Conservation (phyloP, 805 yeast genomes). For the Lipomyces starkeyi region DNA sequence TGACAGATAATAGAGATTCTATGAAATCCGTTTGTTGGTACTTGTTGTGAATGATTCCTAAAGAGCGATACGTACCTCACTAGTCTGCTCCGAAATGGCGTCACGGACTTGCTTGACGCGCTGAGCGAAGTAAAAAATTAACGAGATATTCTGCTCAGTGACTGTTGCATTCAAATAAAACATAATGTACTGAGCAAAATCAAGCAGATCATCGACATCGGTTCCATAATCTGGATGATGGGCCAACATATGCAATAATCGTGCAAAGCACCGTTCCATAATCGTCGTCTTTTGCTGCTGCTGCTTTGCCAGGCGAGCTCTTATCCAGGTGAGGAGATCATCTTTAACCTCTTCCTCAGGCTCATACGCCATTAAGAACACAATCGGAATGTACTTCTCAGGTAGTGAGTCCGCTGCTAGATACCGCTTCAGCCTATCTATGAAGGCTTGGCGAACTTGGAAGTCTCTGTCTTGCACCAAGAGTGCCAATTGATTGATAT, state of each 20-base stretch:
- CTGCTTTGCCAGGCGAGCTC: slow-evolving; percentile 55
- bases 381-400: slow-evolving; percentile 66
- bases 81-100: slow-evolving; percentile 50
- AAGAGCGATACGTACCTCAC: slow-evolving; percentile 38
- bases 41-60: background rate
- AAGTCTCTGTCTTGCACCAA: slow-evolving; percentile 71
- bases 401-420: slow-evolving; percentile 62
- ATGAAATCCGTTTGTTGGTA: slow-evolving; percentile 17
- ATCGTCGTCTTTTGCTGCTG: slow-evolving; percentile 42
- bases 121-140: slow-evolving; percentile 76
- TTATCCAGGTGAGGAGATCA: slow-evolving; percentile 71
- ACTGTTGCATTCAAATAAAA: slow-evolving; percentile 67
- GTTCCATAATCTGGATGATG: slow-evolving; percentile 68
- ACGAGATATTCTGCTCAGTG: slow-evolving; percentile 68
- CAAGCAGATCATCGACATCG: slow-evolving; percentile 43
- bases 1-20: slow-evolving; percentile 65
- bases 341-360: slow-evolving; percentile 59
- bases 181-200: slow-evolving; percentile 62
- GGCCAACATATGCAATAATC: slow-evolving; percentile 71
- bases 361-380: slow-evolving; percentile 79
- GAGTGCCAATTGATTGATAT: slow-evolving; percentile 59
- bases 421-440: slow-evolving; percentile 57
- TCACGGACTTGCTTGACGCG: slow-evolving; percentile 81
- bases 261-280: slow-evolving; percentile 69
- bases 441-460: slow-evolving; percentile 60